Percentiles rank a stretch among this genome's conserved stretches.
These are phyloP conservation scores for Candida parachauliodes DNA, from an alignment of 805 yeast species.

Conservation along the genomic window DNA sequence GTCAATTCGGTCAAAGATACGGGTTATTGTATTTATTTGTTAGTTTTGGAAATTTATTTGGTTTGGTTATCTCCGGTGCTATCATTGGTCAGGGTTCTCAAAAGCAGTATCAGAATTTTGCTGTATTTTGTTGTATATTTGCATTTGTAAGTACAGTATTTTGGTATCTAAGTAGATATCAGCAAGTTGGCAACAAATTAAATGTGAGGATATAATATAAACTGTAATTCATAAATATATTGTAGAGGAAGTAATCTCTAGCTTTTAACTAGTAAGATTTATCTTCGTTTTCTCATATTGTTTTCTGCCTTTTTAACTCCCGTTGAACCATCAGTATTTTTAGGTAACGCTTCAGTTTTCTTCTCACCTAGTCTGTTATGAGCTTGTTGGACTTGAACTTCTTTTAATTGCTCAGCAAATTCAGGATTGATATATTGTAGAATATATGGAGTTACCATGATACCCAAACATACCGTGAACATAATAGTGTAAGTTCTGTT, in stretches of 20 bases:
- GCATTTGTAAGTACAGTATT: constrained; percentile 21
- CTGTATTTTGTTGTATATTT: constrained; percentile 29
- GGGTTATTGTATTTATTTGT: constrained; percentile 64
- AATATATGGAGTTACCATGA: constrained; percentile 31
- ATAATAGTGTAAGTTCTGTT: constrained; percentile 33
- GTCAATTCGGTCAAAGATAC: constrained; percentile 64
- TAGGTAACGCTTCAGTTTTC: background rate
- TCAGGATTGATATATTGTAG: constrained; percentile 33
- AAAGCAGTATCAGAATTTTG: constrained; percentile 27
- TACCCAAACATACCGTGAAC: constrained; percentile 23
- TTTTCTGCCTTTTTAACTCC: background rate
- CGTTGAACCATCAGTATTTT: constrained; percentile 1
- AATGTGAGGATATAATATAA: constrained; percentile 22
- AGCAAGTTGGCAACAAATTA: constrained; percentile 25
- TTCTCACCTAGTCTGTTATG: constrained; percentile 8
- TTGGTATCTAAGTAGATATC: constrained; percentile 30
- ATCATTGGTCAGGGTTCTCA: constrained; percentile 31
- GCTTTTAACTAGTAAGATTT: too few relatives aligned
- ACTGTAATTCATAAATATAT: too few relatives aligned
- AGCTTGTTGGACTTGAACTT: constrained; percentile 8
- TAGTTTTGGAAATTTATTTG: constrained; percentile 38
- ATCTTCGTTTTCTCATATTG: constrained; percentile 6
- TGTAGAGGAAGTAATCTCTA: too few relatives aligned
- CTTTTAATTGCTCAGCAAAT: constrained; percentile 26
- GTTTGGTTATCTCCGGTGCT: constrained; percentile 34